phyloP scores from a whole-genome alignment of 306 rosid genomes.

The Bauhinia variegata region DNA sequence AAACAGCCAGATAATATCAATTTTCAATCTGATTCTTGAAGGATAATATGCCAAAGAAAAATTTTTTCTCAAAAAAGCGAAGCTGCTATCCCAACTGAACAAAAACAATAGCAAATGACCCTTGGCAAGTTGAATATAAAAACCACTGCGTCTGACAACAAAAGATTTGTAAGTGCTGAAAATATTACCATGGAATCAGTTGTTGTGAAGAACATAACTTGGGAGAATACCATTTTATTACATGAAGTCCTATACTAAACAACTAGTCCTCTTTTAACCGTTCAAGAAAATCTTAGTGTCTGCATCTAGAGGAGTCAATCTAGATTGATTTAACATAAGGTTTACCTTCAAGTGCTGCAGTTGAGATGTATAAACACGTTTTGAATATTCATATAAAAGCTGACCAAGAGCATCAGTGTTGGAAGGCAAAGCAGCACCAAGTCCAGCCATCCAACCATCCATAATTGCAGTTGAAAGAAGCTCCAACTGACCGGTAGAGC shows the following conservation, averaged over 20 bases:
- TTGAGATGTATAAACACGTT: slow-evolving; percentile 88
- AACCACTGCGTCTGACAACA: not conserved
- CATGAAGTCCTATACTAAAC: not conserved
- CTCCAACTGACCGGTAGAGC: slow-evolving; percentile 94
- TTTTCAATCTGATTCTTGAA: no score
- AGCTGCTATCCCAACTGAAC: no score
- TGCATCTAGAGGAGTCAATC: slow-evolving; percentile 28
- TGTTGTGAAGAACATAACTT: not conserved
- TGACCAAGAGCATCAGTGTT: slow-evolving; percentile 95
- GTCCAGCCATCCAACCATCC: slow-evolving; percentile 99
- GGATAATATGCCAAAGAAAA: not conserved
- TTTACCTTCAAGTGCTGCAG: slow-evolving; percentile 95
- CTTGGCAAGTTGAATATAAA: no score
- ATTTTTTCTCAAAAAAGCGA: not conserved
- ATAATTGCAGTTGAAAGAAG: slow-evolving; percentile 98
- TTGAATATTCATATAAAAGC: slow-evolving; percentile 84
- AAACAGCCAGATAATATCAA: not conserved
- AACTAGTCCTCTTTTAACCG: slow-evolving; percentile 13
- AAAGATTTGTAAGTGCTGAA: no score
- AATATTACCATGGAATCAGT: not conserved
- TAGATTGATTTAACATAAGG: slow-evolving; percentile 25
- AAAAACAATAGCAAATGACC: no score
- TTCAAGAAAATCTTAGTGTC: slow-evolving; percentile 13
- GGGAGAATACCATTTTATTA: not conserved
- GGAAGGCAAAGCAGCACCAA: slow-evolving; percentile 96